Evolutionary conservation across 768 basidiomycete species (phyloP).

Genomic region (Pleurotus tuoliensis): DNA sequence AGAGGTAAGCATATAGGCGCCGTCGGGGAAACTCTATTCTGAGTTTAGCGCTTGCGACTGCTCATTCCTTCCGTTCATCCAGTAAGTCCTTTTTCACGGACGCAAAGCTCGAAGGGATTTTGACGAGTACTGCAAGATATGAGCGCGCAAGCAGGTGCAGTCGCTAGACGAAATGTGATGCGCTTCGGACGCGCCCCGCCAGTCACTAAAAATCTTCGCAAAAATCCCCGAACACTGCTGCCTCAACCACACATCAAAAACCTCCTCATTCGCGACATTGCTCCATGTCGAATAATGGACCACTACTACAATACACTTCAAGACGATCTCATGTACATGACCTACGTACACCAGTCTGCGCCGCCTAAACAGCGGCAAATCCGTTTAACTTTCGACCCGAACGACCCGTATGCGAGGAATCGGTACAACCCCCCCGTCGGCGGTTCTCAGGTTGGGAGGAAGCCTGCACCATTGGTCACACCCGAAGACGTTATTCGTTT

Average conservation of each 20-base stretch:
- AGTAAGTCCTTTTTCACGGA: too few relatives aligned
- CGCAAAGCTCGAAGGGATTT: too few relatives aligned
- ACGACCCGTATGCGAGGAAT: slow-evolving; percentile 80
- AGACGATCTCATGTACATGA: slow-evolving; percentile 93
- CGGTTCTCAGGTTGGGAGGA: slow-evolving; percentile 63
- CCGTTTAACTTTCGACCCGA: slow-evolving; percentile 67
- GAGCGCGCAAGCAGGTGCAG: neutral
- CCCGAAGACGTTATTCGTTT: slow-evolving; percentile 69
- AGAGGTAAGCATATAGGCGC: neutral
- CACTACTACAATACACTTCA: slow-evolving; percentile 83
- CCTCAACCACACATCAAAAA: slow-evolving; percentile 66
- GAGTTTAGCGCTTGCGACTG: too few relatives aligned
- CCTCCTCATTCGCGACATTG: slow-evolving; percentile 64
- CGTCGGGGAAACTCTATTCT: too few relatives aligned
- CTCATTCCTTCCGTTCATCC: too few relatives aligned
- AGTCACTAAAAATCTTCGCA: slow-evolving; percentile 39
- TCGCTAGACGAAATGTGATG: slow-evolving; percentile 23
- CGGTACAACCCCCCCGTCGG: slow-evolving; percentile 74
- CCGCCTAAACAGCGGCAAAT: slow-evolving; percentile 52
- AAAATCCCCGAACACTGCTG: slow-evolving; percentile 49
- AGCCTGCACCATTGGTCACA: slow-evolving; percentile 61
- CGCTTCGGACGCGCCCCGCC: slow-evolving; percentile 54
- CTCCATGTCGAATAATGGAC: slow-evolving; percentile 68
- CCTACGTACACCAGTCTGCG: slow-evolving; percentile 74
- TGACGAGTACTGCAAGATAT: neutral